Conservation (phyloP, 306 rosid genomes). For the Cucumis melo region DNA sequence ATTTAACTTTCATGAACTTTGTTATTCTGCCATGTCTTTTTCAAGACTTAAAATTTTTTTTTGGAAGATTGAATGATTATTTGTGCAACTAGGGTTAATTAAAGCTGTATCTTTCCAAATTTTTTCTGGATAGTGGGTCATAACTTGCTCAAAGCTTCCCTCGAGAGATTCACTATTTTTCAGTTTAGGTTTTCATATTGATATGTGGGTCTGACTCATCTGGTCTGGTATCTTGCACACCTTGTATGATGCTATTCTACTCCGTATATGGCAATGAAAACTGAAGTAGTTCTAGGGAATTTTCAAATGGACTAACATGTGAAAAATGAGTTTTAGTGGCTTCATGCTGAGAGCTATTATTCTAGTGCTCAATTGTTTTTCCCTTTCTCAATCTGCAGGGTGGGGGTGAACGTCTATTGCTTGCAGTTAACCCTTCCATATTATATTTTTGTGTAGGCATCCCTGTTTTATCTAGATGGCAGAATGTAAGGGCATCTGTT, state of each 20-base stretch:
- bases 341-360: neutral
- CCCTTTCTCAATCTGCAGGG: neutral
- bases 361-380: neutral
- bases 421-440: neutral
- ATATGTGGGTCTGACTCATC: neutral
- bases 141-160: neutral
- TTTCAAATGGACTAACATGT: neutral
- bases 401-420: neutral
- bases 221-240: neutral
- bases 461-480: constrained; percentile 17
- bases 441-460: constrained; percentile 20
- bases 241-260: neutral
- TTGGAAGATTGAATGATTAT: neutral
- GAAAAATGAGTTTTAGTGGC: neutral
- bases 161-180: neutral
- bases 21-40: neutral
- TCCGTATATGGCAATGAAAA: neutral
- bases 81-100: neutral
- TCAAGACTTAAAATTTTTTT: neutral
- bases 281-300: neutral
- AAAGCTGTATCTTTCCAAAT: neutral
- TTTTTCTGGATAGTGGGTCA: neutral
- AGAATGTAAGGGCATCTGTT: constrained; percentile 1
- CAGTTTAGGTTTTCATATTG: neutral
- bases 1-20: neutral